Percentiles rank a stretch among this genome's conserved stretches.
Conservation (phyloP, 1,284 basidiomycete genomes). For the Cryptococcus wingfieldii region DNA sequence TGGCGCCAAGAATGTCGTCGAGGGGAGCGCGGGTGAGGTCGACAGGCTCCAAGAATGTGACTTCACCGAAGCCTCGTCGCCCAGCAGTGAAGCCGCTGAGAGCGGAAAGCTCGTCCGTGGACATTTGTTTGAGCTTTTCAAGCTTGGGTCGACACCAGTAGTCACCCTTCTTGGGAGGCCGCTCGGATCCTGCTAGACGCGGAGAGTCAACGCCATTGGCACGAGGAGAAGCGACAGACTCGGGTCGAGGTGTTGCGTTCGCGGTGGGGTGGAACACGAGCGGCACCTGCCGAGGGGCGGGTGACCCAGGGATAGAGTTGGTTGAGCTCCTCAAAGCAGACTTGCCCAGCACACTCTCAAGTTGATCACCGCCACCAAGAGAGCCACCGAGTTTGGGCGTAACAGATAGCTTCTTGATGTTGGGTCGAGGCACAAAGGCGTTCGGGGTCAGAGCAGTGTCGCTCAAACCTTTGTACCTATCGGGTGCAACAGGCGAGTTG, state of each 20-base stretch:
- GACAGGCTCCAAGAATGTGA: conserved; percentile 85
- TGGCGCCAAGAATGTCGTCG: conserved; percentile 74
- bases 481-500: conserved; percentile 33
- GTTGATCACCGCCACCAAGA: conserved; percentile 33
- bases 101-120: conserved; percentile 65
- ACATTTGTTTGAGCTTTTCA: conserved; percentile 60
- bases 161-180: conserved; percentile 69
- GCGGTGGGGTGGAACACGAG: conserved; percentile 23
- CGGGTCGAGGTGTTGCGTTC: conserved; percentile 1
- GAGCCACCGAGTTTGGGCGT: conserved; percentile 55
- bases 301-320: conserved; percentile 3
- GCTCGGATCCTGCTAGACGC: conserved; percentile 26
- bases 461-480: conserved; percentile 54
- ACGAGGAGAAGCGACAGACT: conserved; percentile 16
- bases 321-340: conserved; percentile 29
- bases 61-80: conserved; percentile 82
- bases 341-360: conserved; percentile 45
- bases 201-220: conserved; percentile 33
- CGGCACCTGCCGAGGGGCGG: conserved; percentile 8
- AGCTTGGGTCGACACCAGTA: conserved; percentile 83
- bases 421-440: conserved; percentile 67
- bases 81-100: conserved; percentile 74
- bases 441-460: conserved; percentile 55
- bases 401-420: conserved; percentile 90
- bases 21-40: conserved; percentile 84